These are phyloP conservation scores for Polyporus tsugae DNA, from an alignment of 1,284 basidiomycete species.

Conservation along the genomic window DNA sequence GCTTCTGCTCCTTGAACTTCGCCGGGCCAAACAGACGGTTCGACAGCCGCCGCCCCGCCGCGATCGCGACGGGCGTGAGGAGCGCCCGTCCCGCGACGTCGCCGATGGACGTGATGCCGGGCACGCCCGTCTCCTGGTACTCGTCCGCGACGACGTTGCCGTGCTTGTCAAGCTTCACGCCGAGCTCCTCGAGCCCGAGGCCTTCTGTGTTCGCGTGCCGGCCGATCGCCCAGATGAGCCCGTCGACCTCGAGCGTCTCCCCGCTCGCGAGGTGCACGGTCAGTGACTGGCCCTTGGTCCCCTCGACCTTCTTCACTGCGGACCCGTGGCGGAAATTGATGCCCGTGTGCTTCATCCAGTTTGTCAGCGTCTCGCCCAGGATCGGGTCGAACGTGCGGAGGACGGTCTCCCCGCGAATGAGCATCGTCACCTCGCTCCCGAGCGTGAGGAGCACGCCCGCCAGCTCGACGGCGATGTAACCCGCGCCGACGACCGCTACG, in stretches of 20 bases:
- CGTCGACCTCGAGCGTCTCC: conserved; percentile 86
- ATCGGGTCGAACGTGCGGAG: conserved; percentile 93
- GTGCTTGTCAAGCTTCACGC: conserved; percentile 79
- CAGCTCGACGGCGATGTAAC: conserved; percentile 97
- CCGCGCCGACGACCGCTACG: conserved; percentile 94
- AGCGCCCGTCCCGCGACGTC: conserved; percentile 93
- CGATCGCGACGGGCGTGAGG: conserved; percentile 98
- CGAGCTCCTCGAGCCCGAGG: conserved; percentile 82
- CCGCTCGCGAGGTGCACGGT: conserved; percentile 78
- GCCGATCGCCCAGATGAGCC: conserved; percentile 95
- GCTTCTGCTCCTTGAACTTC: conserved; percentile 87
- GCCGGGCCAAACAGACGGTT: conserved; percentile 92
- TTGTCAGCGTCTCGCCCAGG: conserved; percentile 87
- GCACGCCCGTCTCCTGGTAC: conserved; percentile 85
- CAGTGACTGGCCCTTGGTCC: conserved; percentile 71
- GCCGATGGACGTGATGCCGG: conserved; percentile 85
- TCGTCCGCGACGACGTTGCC: conserved; percentile 92
- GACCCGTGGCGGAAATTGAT: conserved; percentile 86
- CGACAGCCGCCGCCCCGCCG: conserved; percentile 88
- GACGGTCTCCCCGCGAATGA: conserved; percentile 91
- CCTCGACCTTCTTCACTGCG: conserved; percentile 82
- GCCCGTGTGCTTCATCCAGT: conserved; percentile 95
- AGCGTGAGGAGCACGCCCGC: conserved; percentile 90
- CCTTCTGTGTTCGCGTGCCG: conserved; percentile 83
- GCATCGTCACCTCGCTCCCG: conserved; percentile 89